Percentiles rank a stretch among this genome's conserved stretches.
Conservation (phyloP, 495 filamentous ascomycete genomes). For the Neurospora intermedia region DNA sequence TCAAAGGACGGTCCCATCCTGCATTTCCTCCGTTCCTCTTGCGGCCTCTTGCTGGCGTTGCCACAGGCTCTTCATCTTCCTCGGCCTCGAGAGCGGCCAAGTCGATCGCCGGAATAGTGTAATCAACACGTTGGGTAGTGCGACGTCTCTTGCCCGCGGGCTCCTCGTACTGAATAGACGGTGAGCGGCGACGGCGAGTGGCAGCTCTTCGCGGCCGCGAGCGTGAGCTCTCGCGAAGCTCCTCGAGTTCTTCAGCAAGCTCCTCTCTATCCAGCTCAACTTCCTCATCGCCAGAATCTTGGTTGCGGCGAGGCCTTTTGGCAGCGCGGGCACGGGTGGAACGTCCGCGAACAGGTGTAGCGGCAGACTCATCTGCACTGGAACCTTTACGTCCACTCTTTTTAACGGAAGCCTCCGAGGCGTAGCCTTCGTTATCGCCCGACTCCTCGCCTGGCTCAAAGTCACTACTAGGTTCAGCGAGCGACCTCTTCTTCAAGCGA, state of each 20-base stretch:
- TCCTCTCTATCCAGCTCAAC: constrained; percentile 58
- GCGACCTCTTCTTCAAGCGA: constrained; percentile 37
- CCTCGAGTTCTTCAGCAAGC: constrained; percentile 66
- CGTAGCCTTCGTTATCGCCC: constrained; percentile 39
- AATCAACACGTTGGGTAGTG: constrained; percentile 32
- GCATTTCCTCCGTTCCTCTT: constrained; percentile 40
- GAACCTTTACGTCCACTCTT: constrained; percentile 14
- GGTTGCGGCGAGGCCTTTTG: constrained; percentile 22
- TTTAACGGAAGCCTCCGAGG: constrained; percentile 24
- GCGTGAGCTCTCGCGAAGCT: constrained; percentile 40
- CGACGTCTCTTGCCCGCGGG: constrained; percentile 26
- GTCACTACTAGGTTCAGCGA: constrained; percentile 66
- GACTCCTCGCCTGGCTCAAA: constrained; percentile 69
- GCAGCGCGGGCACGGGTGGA: constrained; percentile 26
- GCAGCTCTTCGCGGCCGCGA: constrained; percentile 37
- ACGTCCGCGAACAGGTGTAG: constrained; percentile 29
- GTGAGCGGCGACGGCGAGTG: constrained; percentile 35
- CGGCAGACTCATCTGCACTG: constrained; percentile 31
- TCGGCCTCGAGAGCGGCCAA: constrained; percentile 57
- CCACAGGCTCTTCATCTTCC: constrained; percentile 45
- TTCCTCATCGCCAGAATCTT: constrained; percentile 49
- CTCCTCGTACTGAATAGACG: constrained; percentile 47
- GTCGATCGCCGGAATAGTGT: constrained; percentile 62
- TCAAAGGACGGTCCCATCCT: constrained; percentile 63
- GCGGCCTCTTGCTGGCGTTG: constrained; percentile 59